Percentiles rank a stretch among this genome's conserved stretches.
Conservation (phyloP, 2,329 filamentous ascomycete genomes). For the Monilinia fructigena region DNA sequence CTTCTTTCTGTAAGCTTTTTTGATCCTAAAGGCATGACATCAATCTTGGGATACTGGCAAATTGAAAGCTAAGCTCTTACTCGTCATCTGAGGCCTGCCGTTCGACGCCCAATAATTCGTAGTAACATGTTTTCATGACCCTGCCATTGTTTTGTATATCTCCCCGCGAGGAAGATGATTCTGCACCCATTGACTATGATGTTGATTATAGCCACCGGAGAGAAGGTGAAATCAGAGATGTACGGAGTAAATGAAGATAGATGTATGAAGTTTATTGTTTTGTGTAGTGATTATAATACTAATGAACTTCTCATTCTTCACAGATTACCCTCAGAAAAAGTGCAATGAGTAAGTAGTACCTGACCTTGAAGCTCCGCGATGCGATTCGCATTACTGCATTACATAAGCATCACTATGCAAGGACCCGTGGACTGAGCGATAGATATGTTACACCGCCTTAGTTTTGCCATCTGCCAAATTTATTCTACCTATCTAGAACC, state of each 20-base stretch:
- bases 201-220: not conserved
- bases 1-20: slow-evolving; percentile 87
- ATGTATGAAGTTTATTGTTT: not conserved
- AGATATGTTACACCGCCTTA: no score
- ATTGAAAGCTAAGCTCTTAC: slow-evolving; percentile 45
- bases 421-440: no score
- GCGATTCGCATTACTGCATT: not conserved
- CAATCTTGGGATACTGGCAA: slow-evolving; percentile 15
- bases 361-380: no score
- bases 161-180: slow-evolving; percentile 31
- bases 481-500: no score
- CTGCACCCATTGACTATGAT: slow-evolving; percentile 31
- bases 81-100: slow-evolving; percentile 76
- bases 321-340: no score
- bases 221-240: not conserved
- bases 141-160: slow-evolving; percentile 22
- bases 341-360: no score
- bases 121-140: slow-evolving; percentile 69
- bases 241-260: no score
- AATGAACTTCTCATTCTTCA: no score
- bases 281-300: not conserved
- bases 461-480: no score
- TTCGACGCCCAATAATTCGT: slow-evolving; percentile 76
- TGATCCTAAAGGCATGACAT: slow-evolving; percentile 59
- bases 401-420: not conserved